phyloP scores from a whole-genome alignment of 2,329 filamentous ascomycete genomes.

The Incumbomyces delicatus region DNA sequence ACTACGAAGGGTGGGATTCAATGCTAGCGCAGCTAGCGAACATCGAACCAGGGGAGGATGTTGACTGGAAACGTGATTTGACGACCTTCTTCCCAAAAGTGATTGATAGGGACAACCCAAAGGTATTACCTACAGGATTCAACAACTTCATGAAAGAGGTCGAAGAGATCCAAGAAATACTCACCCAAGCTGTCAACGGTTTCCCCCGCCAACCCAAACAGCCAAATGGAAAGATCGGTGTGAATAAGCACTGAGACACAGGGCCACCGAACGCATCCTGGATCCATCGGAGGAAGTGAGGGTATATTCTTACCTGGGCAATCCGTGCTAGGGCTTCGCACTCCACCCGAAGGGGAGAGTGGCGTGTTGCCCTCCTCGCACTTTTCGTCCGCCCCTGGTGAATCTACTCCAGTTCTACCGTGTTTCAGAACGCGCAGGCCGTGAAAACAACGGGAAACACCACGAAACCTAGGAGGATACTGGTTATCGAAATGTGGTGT shows the following conservation, averaged over 20 bases:
- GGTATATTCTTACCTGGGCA: neutral
- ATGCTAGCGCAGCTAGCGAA: slow-evolving; percentile 29
- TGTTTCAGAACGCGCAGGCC: too few species aligned
- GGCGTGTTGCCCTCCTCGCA: slow-evolving; percentile 3
- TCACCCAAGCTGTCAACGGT: slow-evolving; percentile 21
- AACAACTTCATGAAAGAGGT: slow-evolving; percentile 28
- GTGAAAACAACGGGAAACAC: too few species aligned
- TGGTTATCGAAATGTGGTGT: too few species aligned
- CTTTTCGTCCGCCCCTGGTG: neutral
- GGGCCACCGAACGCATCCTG: neutral
- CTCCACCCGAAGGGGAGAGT: neutral
- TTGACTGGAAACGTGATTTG: slow-evolving; percentile 25
- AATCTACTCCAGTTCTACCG: neutral
- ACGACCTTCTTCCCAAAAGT: slow-evolving; percentile 29
- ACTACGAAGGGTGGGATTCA: slow-evolving; percentile 32
- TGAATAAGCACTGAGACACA: neutral
- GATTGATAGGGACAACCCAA: slow-evolving; percentile 10
- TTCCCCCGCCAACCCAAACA: neutral
- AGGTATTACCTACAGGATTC: slow-evolving; percentile 24
- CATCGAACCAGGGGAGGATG: slow-evolving; percentile 26
- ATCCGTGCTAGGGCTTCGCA: slow-evolving; percentile 5
- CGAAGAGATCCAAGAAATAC: slow-evolving; percentile 26
- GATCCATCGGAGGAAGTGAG: neutral
- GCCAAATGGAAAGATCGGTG: neutral
- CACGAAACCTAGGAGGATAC: too few species aligned